A percentile compares a stretch with the other conserved stretches of the same genome.
Conservation (phyloP, 1,284 basidiomycete species). For the Ganoderma multipileum region DNA sequence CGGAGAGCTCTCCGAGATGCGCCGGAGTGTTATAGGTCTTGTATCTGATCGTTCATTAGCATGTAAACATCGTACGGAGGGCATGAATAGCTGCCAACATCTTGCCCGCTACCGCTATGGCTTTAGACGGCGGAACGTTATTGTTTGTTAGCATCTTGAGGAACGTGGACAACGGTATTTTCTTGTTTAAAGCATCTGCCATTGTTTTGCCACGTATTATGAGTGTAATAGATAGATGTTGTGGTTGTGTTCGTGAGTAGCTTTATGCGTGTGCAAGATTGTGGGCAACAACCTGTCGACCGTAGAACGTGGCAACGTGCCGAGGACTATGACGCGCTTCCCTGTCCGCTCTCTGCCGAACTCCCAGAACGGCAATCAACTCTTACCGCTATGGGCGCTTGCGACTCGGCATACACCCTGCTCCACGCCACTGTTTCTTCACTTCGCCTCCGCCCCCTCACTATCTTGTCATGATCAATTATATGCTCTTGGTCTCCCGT, state of each 20-base stretch:
- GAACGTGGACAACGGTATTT: conserved; percentile 75
- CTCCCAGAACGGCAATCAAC: conserved; percentile 31
- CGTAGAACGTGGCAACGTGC: background rate
- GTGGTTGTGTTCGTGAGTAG: background rate
- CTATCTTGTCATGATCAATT: conserved; percentile 44
- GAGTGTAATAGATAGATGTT: background rate
- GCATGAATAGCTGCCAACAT: conserved; percentile 55
- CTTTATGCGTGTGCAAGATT: background rate
- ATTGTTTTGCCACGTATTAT: background rate
- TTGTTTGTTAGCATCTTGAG: conserved; percentile 74
- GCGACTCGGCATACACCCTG: background rate
- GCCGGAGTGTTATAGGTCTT: conserved; percentile 73
- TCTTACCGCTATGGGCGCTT: conserved; percentile 5
- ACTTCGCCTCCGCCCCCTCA: conserved; percentile 2
- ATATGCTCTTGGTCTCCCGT: conserved; percentile 84
- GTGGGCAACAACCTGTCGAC: background rate
- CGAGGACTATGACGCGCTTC: background rate
- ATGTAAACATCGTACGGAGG: conserved; percentile 18
- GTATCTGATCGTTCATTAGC: conserved; percentile 56
- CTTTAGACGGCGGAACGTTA: conserved; percentile 71
- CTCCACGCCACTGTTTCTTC: background rate
- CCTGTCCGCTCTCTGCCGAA: conserved; percentile 18
- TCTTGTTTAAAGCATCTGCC: conserved; percentile 35
- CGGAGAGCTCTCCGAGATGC: conserved; percentile 63
- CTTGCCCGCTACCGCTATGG: conserved; percentile 81